These are phyloP conservation scores for Dothidotthia symphoricarpi DNA, from an alignment of 2,329 filamentous ascomycete species.

Conservation along the genomic window DNA sequence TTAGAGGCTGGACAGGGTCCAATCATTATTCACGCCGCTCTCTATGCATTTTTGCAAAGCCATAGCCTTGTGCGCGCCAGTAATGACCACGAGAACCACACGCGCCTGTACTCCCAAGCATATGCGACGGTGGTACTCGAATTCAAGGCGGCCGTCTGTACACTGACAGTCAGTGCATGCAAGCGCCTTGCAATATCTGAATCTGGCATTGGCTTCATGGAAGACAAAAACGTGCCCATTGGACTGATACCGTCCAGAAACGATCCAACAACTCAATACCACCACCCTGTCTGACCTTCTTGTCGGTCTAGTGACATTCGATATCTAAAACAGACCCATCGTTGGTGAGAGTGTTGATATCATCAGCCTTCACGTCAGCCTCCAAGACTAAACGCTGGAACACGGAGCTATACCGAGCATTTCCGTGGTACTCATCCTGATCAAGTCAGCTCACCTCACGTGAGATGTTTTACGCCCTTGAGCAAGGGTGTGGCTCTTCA, in stretches of 20 bases:
- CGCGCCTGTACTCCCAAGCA: slow-evolving; percentile 50
- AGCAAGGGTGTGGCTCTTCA: slow-evolving; percentile 14
- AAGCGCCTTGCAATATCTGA: slow-evolving; percentile 70
- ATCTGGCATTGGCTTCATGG: slow-evolving; percentile 81
- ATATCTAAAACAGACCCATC: slow-evolving; percentile 72
- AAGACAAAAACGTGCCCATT: slow-evolving; percentile 87
- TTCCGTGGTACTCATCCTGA: slow-evolving; percentile 81
- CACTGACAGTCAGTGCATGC: slow-evolving; percentile 81
- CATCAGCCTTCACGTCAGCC: slow-evolving; percentile 75
- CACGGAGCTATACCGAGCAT: slow-evolving; percentile 86
- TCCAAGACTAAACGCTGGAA: slow-evolving; percentile 89
- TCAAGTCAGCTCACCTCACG: slow-evolving; percentile 23
- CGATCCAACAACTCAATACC: slow-evolving; percentile 82
- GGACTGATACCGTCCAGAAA: slow-evolving; percentile 83
- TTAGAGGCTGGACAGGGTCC: slow-evolving; percentile 79
- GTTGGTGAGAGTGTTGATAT: slow-evolving; percentile 82
- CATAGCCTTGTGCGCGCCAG: slow-evolving; percentile 76
- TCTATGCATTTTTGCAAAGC: slow-evolving; percentile 80
- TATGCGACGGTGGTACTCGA: slow-evolving; percentile 30
- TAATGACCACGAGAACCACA: slow-evolving; percentile 80
- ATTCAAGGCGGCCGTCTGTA: slow-evolving; percentile 79
- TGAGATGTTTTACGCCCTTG: slow-evolving; percentile 12
- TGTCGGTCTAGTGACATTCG: slow-evolving; percentile 78
- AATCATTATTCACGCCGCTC: slow-evolving; percentile 84
- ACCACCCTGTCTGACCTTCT: slow-evolving; percentile 68